Percentiles rank a stretch among this genome's conserved stretches.
phyloP scores from a whole-genome alignment of 139 green algal species.

The Micractinium conductrix region DNA sequence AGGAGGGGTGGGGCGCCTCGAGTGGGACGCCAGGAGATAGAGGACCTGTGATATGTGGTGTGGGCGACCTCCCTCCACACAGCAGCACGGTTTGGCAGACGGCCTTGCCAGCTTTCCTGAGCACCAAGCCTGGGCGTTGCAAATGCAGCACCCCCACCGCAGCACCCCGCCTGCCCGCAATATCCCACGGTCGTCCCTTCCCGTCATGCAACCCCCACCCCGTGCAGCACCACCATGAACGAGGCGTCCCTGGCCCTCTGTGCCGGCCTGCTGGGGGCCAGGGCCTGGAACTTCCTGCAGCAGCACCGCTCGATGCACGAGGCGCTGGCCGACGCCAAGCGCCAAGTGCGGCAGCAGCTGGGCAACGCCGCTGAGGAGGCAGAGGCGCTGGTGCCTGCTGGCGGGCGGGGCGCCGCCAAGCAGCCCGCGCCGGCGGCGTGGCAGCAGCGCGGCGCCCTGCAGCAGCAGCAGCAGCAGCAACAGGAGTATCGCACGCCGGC shows the following conservation, averaged over 20 bases:
- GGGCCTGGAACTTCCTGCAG: background rate
- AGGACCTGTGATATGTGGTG: too few relatives aligned
- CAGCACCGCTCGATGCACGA: conserved; percentile 12
- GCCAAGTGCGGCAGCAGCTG: conserved; percentile 17
- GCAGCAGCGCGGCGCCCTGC: background rate
- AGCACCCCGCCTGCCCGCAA: too few relatives aligned
- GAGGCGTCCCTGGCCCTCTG: background rate
- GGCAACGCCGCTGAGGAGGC: background rate
- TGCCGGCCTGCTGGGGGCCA: conserved; percentile 17
- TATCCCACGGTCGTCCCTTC: too few relatives aligned
- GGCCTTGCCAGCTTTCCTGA: background rate
- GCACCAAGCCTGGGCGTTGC: too few relatives aligned
- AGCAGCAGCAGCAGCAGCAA: background rate
- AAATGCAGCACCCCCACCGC: too few relatives aligned
- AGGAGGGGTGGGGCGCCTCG: too few relatives aligned
- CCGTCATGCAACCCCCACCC: too few relatives aligned
- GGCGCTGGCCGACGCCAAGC: conserved; percentile 3
- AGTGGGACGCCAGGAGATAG: too few relatives aligned
- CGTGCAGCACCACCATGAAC: background rate
- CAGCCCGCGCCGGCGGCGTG: background rate
- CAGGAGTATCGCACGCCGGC: conserved; percentile 12
- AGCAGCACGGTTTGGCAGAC: too few relatives aligned
- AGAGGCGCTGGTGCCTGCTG: background rate
- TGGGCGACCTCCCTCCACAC: too few relatives aligned
- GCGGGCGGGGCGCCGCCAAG: background rate